phyloP scores from a whole-genome alignment of 2,329 filamentous ascomycete genomes.

The Neonectria magnoliae region DNA sequence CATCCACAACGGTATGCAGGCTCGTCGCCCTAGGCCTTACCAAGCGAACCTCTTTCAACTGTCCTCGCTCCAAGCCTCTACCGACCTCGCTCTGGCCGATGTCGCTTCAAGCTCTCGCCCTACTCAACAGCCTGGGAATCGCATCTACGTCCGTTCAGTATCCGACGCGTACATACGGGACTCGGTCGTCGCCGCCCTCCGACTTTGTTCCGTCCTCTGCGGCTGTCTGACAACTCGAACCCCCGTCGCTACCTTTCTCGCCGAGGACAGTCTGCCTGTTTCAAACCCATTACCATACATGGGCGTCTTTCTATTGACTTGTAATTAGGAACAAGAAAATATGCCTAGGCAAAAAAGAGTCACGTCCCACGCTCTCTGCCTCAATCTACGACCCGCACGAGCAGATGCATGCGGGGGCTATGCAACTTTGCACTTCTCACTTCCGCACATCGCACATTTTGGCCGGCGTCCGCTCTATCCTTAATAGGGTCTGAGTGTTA shows the following conservation, averaged over 20 bases:
- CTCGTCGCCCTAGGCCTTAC: conserved; percentile 1
- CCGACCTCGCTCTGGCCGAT: neutral
- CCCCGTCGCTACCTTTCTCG: neutral
- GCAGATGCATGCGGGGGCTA: neutral
- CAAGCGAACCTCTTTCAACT: neutral
- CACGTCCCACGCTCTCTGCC: neutral
- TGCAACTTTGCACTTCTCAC: neutral
- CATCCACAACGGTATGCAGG: neutral
- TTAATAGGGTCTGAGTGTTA: neutral
- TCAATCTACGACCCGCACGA: neutral
- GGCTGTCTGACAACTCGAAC: neutral
- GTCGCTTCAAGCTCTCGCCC: neutral
- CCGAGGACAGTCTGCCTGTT: neutral
- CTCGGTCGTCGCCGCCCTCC: neutral
- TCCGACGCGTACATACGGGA: neutral
- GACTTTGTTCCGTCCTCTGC: neutral
- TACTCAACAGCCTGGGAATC: neutral
- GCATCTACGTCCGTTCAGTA: neutral
- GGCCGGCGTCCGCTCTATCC: neutral
- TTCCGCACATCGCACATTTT: neutral
- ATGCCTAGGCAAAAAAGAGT: neutral
- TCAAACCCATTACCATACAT: neutral
- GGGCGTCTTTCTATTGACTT: neutral
- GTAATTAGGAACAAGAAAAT: neutral
- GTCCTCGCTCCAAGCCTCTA: neutral